Evolutionary conservation across 2,329 filamentous ascomycete genomes (phyloP), one percentile per base, ranked within the genome.

Genomic region (Fusarium pseudocircinatum): DNA sequence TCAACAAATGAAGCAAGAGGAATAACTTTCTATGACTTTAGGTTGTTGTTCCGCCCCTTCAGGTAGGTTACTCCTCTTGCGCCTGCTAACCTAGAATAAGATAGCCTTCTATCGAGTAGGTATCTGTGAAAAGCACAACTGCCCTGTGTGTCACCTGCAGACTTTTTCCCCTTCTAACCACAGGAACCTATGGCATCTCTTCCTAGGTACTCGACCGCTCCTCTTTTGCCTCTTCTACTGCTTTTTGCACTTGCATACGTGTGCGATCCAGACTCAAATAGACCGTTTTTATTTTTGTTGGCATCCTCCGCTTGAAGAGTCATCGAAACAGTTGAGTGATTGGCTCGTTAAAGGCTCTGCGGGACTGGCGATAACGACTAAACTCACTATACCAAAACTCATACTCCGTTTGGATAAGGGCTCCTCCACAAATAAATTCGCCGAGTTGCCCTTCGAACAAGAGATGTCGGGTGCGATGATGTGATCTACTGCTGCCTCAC

Each of bases 201-300:
- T 52, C 16, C 26, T 46, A n/a, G 46, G 46, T 32, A 26, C 63
- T 68, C 28, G 26, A 5, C 52, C 16, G 56, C 70, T 73, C 67
- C 59, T 73, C 67, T 60, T 69, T 64, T 61, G 53, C 50, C 42
- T 63, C 60, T 68, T 46, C 61, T 40, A 57, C 56, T 52, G 22
- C 59, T 67, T 67, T 66, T 60, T 39, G 20, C 56, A 56, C 44
- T 62, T 62, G 64, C 60, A 69, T 69, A 49, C 67, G 59, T 72
- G 69, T 73, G 54, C 61, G 69, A 74, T 77, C 75, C 66, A 77
- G 75, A 75, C 71, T 65, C 53, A 36, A 56, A 68, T 70, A 53
- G 66, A 61, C 71, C 63, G 42, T 67, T 67, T 67, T 74, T 57
- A 22, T 22, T 54, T 52, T 32, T 28, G 12, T 32, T 57, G 42